These are phyloP conservation scores for Cytospora chrysosperma DNA, from an alignment of 2,329 filamentous ascomycete genomes.

Conservation along the genomic window DNA sequence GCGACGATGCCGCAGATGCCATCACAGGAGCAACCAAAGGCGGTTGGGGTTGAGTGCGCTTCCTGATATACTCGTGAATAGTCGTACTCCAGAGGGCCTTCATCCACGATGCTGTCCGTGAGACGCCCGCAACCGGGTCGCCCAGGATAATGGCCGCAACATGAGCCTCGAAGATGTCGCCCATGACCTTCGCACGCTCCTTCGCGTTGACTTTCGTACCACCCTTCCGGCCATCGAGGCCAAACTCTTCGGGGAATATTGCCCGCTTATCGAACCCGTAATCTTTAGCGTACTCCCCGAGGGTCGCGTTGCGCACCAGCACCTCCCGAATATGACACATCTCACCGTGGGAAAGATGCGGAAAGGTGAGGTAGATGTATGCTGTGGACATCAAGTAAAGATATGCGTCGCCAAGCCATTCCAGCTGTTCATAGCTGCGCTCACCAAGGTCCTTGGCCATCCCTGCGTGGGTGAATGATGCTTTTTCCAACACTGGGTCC, in stretches of 20 bases:
- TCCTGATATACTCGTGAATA: constrained; percentile 54
- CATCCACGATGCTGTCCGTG: constrained; percentile 67
- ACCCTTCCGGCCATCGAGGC: constrained; percentile 33
- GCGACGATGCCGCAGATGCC: constrained; percentile 44
- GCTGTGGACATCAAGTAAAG: constrained; percentile 74
- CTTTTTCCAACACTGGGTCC: constrained; percentile 57
- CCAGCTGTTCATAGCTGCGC: constrained; percentile 74
- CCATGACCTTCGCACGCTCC: constrained; percentile 69
- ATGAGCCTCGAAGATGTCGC: constrained; percentile 90
- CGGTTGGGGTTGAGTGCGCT: constrained; percentile 17
- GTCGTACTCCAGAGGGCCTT: constrained; percentile 70
- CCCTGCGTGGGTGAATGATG: constrained; percentile 67
- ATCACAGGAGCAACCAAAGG: constrained; percentile 21
- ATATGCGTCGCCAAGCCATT: constrained; percentile 87
- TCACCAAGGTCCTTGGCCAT: constrained; percentile 37
- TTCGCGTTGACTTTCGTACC: constrained; percentile 47
- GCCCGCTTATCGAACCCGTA: constrained; percentile 71
- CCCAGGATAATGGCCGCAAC: constrained; percentile 75
- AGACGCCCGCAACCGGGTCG: constrained; percentile 61
- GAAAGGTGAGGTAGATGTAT: constrained; percentile 73
- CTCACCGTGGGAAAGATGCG: constrained; percentile 62
- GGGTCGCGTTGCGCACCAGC: constrained; percentile 76
- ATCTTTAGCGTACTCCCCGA: constrained; percentile 65
- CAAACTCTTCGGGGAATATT: constrained; percentile 51
- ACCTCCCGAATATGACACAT: constrained; percentile 75